Evolutionary conservation across 306 rosid species (phyloP).

Genomic region (Gynostemma pentaphyllum): DNA sequence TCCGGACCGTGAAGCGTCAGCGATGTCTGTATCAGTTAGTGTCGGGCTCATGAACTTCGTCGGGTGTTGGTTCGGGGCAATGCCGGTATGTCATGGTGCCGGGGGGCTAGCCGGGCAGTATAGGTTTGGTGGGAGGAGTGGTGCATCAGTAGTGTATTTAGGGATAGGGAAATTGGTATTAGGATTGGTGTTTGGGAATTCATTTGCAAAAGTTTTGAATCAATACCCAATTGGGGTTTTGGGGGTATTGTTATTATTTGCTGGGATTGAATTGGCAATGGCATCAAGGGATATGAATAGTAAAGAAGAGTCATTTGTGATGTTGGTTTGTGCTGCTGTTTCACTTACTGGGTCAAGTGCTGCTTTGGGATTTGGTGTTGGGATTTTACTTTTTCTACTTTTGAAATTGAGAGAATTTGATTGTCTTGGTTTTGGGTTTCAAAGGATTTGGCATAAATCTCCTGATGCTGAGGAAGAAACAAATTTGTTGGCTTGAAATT

Average conservation of each 20-base stretch:
- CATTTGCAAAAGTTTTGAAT: conserved; percentile 41
- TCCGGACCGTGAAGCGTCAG: conserved; percentile 64
- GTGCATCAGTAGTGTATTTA: conserved; percentile 56
- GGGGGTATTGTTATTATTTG: conserved; percentile 61
- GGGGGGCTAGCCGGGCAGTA: conserved; percentile 86
- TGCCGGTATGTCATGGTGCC: conserved; percentile 86
- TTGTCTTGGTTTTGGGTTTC: conserved; percentile 18
- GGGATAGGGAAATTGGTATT: conserved; percentile 47
- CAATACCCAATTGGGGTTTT: conserved; percentile 51
- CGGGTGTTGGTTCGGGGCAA: conserved; percentile 87
- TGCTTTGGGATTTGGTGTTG: conserved; percentile 64
- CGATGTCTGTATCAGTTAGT: conserved; percentile 47
- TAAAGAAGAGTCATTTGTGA: conserved; percentile 55
- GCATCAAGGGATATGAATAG: conserved; percentile 55
- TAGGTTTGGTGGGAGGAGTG: conserved; percentile 73
- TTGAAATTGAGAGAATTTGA: conserved; percentile 52
- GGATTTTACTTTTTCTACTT: conserved; percentile 43
- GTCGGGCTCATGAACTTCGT: conserved; percentile 67
- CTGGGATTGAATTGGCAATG: conserved; percentile 69
- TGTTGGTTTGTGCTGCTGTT: conserved; percentile 75
- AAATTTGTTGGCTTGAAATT: not conserved
- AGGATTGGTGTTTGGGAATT: conserved; percentile 57
- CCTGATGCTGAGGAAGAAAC: conserved; percentile 1
- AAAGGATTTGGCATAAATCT: not conserved
- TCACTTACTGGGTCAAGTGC: conserved; percentile 67